phyloP scores from a whole-genome alignment of 169 alveolate genomes.

The Cardiosporidium cionae region DNA sequence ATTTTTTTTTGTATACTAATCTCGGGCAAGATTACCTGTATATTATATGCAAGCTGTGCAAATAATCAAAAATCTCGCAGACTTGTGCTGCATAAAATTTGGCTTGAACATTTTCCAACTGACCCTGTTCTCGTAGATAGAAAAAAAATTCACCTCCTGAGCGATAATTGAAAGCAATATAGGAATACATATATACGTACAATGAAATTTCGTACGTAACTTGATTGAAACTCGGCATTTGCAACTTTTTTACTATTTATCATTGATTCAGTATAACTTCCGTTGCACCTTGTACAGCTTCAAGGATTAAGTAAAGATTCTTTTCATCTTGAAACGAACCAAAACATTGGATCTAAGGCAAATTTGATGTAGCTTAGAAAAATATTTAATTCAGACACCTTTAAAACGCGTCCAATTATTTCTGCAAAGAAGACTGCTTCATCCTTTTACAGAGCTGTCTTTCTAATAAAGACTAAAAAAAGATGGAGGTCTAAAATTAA shows the following conservation, averaged over 20 bases:
- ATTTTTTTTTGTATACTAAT: not conserved
- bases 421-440: not conserved
- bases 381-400: not conserved
- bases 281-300: conserved; percentile 74
- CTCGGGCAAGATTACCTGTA: conserved; percentile 41
- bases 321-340: conserved; percentile 67
- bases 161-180: no score
- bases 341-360: no score
- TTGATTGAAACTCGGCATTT: no score
- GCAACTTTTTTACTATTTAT: no score
- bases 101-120: conserved; percentile 83
- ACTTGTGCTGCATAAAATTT: conserved; percentile 90
- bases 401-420: not conserved
- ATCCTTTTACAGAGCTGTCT: not conserved
- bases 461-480: not conserved
- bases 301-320: conserved; percentile 82
- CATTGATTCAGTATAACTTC: not conserved
- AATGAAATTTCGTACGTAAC: no score
- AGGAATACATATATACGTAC: no score
- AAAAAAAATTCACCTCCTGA: conserved; percentile 91
- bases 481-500: not conserved
- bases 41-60: conserved; percentile 74
- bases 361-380: no score
- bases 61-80: conserved; percentile 83
- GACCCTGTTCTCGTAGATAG: conserved; percentile 65